Evolutionary conservation across 257 asterid genomes (phyloP).

Genomic region (Jaltomata sinuosa): DNA sequence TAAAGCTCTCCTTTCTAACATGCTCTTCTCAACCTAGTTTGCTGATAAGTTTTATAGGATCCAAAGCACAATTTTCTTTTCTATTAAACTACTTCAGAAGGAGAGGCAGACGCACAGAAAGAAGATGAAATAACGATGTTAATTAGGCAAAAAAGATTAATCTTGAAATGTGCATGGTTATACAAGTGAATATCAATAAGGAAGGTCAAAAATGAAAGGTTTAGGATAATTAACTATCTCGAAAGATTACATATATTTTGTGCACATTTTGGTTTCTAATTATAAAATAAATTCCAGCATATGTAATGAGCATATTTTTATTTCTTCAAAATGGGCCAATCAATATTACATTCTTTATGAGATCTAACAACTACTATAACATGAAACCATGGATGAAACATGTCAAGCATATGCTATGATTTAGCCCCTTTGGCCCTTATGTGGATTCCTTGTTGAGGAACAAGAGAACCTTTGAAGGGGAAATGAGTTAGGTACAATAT

Average conservation of each 20-base stretch:
- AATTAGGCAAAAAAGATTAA: background rate
- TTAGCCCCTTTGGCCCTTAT: background rate
- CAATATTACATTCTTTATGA: background rate
- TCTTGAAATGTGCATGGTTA: background rate
- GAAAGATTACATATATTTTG: background rate
- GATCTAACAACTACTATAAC: background rate
- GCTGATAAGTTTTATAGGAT: background rate
- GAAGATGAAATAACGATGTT: background rate
- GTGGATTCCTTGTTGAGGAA: background rate
- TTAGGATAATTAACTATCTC: background rate
- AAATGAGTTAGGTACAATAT: background rate
- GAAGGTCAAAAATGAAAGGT: background rate
- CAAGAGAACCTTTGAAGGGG: background rate
- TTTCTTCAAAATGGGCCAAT: background rate
- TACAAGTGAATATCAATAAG: background rate
- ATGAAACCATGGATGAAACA: background rate
- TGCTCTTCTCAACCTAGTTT: background rate
- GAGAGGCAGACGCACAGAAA: background rate
- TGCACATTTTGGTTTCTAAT: background rate
- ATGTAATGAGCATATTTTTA: background rate
- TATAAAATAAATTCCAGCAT: background rate
- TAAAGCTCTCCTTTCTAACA: background rate
- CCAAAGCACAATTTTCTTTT: background rate
- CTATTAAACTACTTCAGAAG: background rate
- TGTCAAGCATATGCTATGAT: background rate